Conservation (phyloP, 2,329 filamentous ascomycete species). For the Rutstroemia sp. region DNA sequence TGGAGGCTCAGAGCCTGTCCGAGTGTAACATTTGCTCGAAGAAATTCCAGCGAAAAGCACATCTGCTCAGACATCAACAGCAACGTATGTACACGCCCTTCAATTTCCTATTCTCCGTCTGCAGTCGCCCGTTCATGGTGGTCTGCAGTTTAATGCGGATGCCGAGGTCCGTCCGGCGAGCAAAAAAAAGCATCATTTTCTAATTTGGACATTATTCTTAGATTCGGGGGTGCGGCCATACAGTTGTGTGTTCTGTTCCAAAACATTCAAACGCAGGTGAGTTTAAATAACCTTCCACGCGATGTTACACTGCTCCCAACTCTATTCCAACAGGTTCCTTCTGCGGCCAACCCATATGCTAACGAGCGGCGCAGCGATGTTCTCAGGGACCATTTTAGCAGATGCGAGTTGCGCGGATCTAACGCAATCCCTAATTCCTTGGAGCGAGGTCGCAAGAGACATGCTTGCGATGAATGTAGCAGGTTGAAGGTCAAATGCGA, state of each 20-base stretch:
- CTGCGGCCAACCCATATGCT: background rate
- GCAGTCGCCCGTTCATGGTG: background rate
- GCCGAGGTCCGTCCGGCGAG: background rate
- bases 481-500: slow-evolving; percentile 30
- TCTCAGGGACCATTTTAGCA: slow-evolving; percentile 29
- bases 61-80: slow-evolving; percentile 28
- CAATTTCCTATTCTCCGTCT: background rate
- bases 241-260: slow-evolving; percentile 30
- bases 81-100: slow-evolving; percentile 22
- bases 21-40: slow-evolving; percentile 30
- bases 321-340: background rate
- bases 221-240: slow-evolving; percentile 28
- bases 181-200: background rate
- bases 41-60: slow-evolving; percentile 30
- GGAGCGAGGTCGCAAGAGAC: slow-evolving; percentile 29
- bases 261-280: slow-evolving; percentile 30
- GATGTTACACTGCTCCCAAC: background rate
- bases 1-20: slow-evolving; percentile 30
- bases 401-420: slow-evolving; percentile 25
- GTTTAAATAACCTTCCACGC: slow-evolving; percentile 1
- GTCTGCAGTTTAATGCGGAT: background rate
- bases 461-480: slow-evolving; percentile 30
- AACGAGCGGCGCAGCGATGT: slow-evolving; percentile 24
- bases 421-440: slow-evolving; percentile 27
- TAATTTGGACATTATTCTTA: slow-evolving; percentile 5